phyloP scores from a whole-genome alignment of 768 basidiomycete genomes.

The Cubamyces sp. region DNA sequence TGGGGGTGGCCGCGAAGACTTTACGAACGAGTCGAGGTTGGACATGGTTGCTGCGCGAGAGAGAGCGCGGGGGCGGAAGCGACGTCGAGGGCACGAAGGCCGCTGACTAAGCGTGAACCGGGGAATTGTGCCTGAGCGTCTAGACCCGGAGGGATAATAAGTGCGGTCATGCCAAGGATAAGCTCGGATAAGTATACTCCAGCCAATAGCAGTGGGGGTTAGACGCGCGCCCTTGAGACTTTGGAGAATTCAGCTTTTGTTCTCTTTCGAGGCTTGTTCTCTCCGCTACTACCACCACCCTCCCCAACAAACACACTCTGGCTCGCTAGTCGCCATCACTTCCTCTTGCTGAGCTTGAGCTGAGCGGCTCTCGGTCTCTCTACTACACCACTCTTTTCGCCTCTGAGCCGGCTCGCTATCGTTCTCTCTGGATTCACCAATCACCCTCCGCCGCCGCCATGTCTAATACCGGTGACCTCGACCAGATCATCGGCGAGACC shows the following conservation, averaged over 20 bases:
- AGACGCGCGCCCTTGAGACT: not conserved
- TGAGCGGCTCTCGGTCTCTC: not conserved
- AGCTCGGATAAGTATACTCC: not conserved
- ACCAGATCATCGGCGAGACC: slow-evolving; percentile 33
- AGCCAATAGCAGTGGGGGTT: not conserved
- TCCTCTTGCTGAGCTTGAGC: not conserved
- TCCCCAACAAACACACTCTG: not conserved
- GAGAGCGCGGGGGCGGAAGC: not conserved
- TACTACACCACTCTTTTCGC: not conserved
- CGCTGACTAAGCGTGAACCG: not conserved
- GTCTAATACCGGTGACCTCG: slow-evolving; percentile 27
- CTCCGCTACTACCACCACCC: slow-evolving; percentile 10
- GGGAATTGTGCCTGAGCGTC: slow-evolving; percentile 3
- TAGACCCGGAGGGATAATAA: not conserved
- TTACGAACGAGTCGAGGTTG: slow-evolving; percentile 59
- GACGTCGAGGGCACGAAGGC: not conserved
- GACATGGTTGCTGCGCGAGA: slow-evolving; percentile 28
- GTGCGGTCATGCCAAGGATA: slow-evolving; percentile 1
- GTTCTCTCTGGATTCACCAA: not conserved
- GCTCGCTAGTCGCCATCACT: not conserved
- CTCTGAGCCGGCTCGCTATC: slow-evolving; percentile 17
- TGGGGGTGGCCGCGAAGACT: slow-evolving; percentile 47
- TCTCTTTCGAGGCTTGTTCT: slow-evolving; percentile 15
- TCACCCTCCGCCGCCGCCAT: slow-evolving; percentile 17
- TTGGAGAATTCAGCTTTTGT: slow-evolving; percentile 6